phyloP scores from a whole-genome alignment of 73 alveolate genomes.

The Paramecium sexaurelia region DNA sequence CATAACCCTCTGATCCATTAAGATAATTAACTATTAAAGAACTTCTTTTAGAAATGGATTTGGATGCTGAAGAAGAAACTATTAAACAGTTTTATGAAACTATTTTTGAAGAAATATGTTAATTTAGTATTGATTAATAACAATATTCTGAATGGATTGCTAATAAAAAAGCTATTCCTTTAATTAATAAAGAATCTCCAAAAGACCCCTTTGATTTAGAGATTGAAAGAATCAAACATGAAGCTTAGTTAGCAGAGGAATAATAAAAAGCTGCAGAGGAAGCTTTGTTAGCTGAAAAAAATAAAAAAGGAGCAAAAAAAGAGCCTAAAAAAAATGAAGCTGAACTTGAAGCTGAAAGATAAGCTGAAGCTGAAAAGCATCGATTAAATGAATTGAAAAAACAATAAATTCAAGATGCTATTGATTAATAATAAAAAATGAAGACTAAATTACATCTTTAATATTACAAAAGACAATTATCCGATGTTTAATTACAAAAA shows the following conservation, averaged over 20 bases:
- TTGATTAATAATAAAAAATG: constrained; percentile 7
- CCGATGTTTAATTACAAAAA: not conserved
- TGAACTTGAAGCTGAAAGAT: constrained; percentile 42
- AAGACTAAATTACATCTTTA: constrained; percentile 33
- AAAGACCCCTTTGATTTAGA: constrained; percentile 37
- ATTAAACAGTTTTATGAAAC: constrained; percentile 52
- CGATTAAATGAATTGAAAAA: constrained; percentile 36
- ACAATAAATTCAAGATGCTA: not conserved
- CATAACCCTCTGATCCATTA: not conserved
- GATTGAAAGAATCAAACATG: constrained; percentile 32
- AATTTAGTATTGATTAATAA: constrained; percentile 20
- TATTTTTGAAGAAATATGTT: constrained; percentile 60
- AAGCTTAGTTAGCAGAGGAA: constrained; percentile 22
- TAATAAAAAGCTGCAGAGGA: constrained; percentile 10
- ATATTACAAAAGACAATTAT: constrained; percentile 18
- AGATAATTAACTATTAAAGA: constrained; percentile 60
- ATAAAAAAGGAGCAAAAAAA: constrained; percentile 64
- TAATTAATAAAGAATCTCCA: constrained; percentile 50
- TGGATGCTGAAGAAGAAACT: constrained; percentile 63
- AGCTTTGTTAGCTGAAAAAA: not conserved
- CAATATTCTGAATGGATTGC: constrained; percentile 52
- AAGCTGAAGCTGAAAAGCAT: constrained; percentile 32
- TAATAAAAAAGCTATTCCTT: constrained; percentile 41
- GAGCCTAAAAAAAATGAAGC: constrained; percentile 63
- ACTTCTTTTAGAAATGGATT: constrained; percentile 62